phyloP scores from a whole-genome alignment of 164 flowering plant genomes.

The Kalanchoe fedtschenkoi region DNA sequence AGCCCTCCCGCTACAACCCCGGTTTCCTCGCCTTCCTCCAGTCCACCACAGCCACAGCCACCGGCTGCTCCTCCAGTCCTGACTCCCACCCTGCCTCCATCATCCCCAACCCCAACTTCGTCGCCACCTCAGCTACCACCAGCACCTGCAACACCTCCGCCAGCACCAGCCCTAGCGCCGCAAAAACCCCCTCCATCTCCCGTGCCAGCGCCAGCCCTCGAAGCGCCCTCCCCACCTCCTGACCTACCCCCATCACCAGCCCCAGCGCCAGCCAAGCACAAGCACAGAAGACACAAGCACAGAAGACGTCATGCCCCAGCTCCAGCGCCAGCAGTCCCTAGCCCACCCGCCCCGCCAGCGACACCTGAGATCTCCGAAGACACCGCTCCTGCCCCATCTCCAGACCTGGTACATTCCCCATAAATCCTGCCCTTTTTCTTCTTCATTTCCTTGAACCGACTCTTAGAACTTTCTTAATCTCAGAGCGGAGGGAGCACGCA shows the following conservation, averaged over 20 bases:
- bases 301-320: conserved; percentile 43
- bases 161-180: conserved; percentile 21
- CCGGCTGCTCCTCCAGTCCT: conserved; percentile 18
- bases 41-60: conserved; percentile 17
- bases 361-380: conserved; percentile 22
- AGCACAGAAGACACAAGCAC: conserved; percentile 30
- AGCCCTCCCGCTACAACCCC: conserved; percentile 22
- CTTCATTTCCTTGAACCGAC: not conserved
- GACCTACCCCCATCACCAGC: conserved; percentile 25
- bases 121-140: conserved; percentile 28
- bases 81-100: conserved; percentile 22
- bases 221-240: conserved; percentile 26
- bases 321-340: conserved; percentile 31
- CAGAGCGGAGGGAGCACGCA: not conserved
- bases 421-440: not conserved
- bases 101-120: conserved; percentile 19
- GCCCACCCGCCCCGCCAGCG: conserved; percentile 65
- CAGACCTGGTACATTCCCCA: conserved; percentile 21
- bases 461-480: not conserved
- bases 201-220: conserved; percentile 14
- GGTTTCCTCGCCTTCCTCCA: conserved; percentile 14
- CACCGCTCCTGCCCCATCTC: conserved; percentile 45
- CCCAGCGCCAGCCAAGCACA: conserved; percentile 30
- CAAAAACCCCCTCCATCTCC: conserved; percentile 20
- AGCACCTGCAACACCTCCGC: conserved; percentile 18